Conservation (phyloP, 2,329 filamentous ascomycete genomes). For the Trichoderma semiorbis region DNA sequence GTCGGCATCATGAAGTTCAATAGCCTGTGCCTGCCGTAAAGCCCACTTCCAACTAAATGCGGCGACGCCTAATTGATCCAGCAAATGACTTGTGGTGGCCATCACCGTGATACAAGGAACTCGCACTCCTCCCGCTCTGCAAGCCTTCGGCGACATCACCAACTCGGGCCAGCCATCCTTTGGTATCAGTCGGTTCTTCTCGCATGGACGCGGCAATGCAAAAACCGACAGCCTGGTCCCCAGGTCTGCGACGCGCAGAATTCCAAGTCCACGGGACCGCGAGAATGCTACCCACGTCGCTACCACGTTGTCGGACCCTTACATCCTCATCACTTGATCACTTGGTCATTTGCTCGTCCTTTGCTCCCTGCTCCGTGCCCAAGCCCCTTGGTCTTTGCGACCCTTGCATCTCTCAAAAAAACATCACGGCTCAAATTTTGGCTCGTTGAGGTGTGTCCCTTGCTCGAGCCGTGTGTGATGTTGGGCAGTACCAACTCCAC, state of each 20-base stretch:
- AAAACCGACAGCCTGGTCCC: background rate
- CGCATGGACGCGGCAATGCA: background rate
- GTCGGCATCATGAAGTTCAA: background rate
- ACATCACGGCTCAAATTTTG: background rate
- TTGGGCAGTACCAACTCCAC: background rate
- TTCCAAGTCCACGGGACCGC: slow-evolving; percentile 3
- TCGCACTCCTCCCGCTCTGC: background rate
- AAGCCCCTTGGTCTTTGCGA: background rate
- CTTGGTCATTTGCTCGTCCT: slow-evolving; percentile 1
- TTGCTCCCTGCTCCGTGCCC: background rate
- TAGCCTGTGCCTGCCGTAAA: background rate
- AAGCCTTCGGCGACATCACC: background rate
- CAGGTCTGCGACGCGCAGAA: background rate
- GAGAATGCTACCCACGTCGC: background rate
- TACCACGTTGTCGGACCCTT: background rate
- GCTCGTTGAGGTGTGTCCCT: background rate
- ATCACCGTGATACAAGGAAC: background rate
- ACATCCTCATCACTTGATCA: background rate
- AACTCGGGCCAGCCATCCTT: background rate
- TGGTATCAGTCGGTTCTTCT: background rate
- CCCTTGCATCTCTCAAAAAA: background rate
- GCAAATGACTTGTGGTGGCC: background rate
- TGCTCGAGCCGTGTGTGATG: background rate
- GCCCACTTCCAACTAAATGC: background rate
- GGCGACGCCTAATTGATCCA: background rate